Conservation (phyloP, 2,329 filamentous ascomycete genomes). For the Nannizzia gypsea region DNA sequence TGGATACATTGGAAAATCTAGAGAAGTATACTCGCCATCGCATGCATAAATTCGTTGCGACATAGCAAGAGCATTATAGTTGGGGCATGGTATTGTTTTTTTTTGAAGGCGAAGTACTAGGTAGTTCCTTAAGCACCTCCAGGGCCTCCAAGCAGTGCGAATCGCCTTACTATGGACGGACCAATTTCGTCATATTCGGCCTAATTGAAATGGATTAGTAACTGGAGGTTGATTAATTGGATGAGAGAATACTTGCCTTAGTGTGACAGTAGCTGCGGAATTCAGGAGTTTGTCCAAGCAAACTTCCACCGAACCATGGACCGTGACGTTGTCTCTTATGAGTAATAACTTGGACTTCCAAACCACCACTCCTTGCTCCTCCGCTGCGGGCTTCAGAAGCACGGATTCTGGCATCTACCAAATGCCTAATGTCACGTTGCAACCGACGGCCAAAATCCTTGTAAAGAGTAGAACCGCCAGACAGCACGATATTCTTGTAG, state of each 20-base stretch:
- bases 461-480: constrained; percentile 92
- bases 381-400: constrained; percentile 86
- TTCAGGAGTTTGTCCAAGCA: constrained; percentile 93
- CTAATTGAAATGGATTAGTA: constrained; percentile 10
- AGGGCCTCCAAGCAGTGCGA: constrained; percentile 83
- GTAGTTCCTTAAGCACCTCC: constrained; percentile 40
- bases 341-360: constrained; percentile 93
- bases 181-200: constrained; percentile 85
- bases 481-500: constrained; percentile 99
- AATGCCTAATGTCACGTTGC: constrained; percentile 91
- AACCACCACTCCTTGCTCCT: constrained; percentile 80
- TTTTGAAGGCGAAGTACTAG: background rate
- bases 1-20: background rate
- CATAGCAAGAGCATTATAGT: background rate
- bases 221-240: background rate
- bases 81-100: background rate
- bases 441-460: constrained; percentile 94
- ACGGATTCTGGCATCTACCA: constrained; percentile 85
- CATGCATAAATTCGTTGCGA: background rate
- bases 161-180: constrained; percentile 87
- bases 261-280: constrained; percentile 99
- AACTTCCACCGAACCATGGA: constrained; percentile 94
- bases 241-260: constrained; percentile 42
- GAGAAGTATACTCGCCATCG: background rate
- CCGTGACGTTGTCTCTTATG: constrained; percentile 96